phyloP scores from a whole-genome alignment of 2,329 filamentous ascomycete species.

The Colletotrichum sp. region DNA sequence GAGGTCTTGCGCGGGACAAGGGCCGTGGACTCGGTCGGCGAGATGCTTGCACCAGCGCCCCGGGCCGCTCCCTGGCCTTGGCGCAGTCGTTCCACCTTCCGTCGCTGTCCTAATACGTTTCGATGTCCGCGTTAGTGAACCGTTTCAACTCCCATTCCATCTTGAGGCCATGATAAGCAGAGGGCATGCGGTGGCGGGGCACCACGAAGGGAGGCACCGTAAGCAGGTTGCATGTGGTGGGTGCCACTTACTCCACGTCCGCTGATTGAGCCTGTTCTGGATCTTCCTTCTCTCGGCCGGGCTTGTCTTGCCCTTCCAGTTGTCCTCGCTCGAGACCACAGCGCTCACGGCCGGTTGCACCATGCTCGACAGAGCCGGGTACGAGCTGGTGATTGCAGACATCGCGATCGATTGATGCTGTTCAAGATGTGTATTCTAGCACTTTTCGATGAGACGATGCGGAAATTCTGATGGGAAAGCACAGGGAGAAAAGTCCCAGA shows the following conservation, averaged over 20 bases:
- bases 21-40: background rate
- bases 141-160: background rate
- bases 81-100: background rate
- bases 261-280: constrained; percentile 20
- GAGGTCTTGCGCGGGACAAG: background rate
- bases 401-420: background rate
- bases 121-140: background rate
- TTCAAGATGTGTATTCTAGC: background rate
- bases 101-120: background rate
- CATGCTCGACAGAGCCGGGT: background rate
- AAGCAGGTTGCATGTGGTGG: constrained; percentile 6
- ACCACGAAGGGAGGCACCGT: background rate
- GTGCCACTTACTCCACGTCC: constrained; percentile 17
- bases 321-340: constrained; percentile 24
- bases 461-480: background rate
- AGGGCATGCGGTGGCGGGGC: background rate
- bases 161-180: background rate
- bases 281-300: constrained; percentile 23
- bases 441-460: background rate
- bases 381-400: background rate
- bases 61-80: background rate
- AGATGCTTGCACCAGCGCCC: background rate
- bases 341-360: background rate
- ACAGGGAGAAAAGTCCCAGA: background rate
- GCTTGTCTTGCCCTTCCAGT: constrained; percentile 38